Evolutionary conservation across 805 yeast genomes (phyloP).

Genomic region (Pichia phayaonensis): DNA sequence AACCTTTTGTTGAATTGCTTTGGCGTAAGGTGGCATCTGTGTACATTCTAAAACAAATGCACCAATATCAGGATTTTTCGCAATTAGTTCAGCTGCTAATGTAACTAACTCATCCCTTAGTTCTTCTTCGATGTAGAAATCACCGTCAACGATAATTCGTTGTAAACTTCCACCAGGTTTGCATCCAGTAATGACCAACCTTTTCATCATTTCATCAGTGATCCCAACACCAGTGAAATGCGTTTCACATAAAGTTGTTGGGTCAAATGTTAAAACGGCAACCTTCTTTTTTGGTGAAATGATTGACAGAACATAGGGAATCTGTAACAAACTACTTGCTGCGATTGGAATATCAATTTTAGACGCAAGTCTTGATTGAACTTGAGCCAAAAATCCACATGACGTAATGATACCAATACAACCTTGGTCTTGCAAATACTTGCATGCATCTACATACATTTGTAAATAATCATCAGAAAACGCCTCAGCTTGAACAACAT

Average conservation of each 20-base stretch:
- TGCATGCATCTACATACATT: conserved; percentile 23
- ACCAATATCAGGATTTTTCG: conserved; percentile 17
- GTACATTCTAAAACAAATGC: conserved; percentile 30
- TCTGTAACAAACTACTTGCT: conserved; percentile 26
- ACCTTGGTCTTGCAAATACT: conserved; percentile 23
- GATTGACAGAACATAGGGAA: conserved; percentile 22
- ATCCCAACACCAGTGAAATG: conserved; percentile 28
- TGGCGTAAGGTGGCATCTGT: conserved; percentile 30
- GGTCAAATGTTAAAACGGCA: conserved; percentile 28
- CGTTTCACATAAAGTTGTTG: conserved; percentile 16
- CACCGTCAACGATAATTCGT: conserved; percentile 21
- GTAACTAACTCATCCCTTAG: conserved; percentile 22
- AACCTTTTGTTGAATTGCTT: conserved; percentile 22
- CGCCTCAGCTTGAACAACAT: conserved; percentile 18
- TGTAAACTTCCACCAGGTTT: conserved; percentile 20
- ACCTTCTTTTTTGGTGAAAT: conserved; percentile 19
- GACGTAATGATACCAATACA: conserved; percentile 30
- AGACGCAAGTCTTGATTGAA: conserved; percentile 20
- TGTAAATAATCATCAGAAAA: conserved; percentile 23
- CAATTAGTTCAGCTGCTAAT: conserved; percentile 17
- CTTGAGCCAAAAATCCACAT: conserved; percentile 30
- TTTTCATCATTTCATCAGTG: conserved; percentile 15
- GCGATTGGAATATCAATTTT: conserved; percentile 27
- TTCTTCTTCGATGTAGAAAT: conserved; percentile 20
- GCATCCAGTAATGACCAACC: conserved; percentile 17